Conservation (phyloP, 1,284 basidiomycete genomes). For the Anthracocystis setariae region DNA sequence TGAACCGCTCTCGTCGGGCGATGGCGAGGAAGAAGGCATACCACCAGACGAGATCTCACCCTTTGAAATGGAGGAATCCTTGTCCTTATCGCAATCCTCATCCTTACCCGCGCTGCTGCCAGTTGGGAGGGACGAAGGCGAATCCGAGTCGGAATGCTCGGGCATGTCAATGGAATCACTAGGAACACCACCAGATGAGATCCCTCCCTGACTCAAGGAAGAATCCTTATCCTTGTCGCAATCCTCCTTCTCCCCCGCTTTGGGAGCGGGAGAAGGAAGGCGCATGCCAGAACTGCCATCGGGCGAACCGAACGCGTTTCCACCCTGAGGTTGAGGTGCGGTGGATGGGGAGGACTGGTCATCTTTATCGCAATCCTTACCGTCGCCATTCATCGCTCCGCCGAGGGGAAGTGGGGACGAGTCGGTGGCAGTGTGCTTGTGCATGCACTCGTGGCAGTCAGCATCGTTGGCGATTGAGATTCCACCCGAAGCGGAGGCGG, state of each 20-base stretch:
- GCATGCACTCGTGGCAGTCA: background rate
- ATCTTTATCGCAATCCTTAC: constrained; percentile 10
- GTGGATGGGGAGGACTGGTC: background rate
- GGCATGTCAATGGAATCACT: too few species aligned
- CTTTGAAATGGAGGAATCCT: background rate
- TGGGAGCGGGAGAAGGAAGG: background rate
- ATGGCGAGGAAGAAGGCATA: background rate
- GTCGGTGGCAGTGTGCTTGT: background rate
- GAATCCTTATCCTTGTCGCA: constrained; percentile 6
- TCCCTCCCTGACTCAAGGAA: background rate
- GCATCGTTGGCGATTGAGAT: background rate
- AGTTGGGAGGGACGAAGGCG: background rate
- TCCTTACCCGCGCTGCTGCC: background rate
- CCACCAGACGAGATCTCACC: constrained; percentile 2
- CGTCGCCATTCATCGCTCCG: background rate
- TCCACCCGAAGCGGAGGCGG: too few species aligned
- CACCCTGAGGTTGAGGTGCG: too few species aligned
- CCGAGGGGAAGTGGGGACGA: background rate
- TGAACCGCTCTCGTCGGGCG: too few species aligned
- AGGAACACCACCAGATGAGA: background rate
- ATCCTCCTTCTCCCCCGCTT: background rate
- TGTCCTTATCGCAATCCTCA: constrained; percentile 3
- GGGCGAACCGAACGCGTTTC: too few species aligned
- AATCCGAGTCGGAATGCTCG: background rate
- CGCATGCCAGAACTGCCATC: too few species aligned